A percentile compares a stretch with the other conserved stretches of the same genome.
Evolutionary conservation across 441 rosid genomes (phyloP).

Genomic region (Croton setiger): DNA sequence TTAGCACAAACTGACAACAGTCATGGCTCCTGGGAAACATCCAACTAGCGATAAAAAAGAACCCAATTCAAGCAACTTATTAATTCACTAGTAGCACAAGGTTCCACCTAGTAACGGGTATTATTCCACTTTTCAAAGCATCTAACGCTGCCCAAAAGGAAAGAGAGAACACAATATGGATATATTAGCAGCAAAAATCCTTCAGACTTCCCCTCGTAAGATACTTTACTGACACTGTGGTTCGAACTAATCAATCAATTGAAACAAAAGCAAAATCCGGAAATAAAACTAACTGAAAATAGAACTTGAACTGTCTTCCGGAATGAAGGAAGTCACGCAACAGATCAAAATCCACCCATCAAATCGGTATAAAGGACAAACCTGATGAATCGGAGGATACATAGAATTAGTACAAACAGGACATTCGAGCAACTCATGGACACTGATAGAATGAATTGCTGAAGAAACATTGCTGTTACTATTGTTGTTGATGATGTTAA

Average conservation of each 20-base stretch:
- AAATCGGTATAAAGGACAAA: conserved; percentile 21
- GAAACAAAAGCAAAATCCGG: background rate
- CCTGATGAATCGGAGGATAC: conserved; percentile 99
- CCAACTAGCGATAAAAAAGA: too few relatives aligned
- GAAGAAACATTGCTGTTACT: conserved; percentile 35
- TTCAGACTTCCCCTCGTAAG: too few relatives aligned
- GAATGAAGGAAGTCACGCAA: too few relatives aligned
- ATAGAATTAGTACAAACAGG: conserved; percentile 97
- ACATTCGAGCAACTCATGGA: conserved; percentile 96
- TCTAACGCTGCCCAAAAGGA: too few relatives aligned
- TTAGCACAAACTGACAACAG: too few relatives aligned
- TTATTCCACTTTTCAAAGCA: background rate
- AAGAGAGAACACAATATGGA: background rate
- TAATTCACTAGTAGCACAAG: background rate
- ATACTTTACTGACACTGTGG: too few relatives aligned
- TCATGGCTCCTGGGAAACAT: too few relatives aligned
- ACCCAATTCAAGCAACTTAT: background rate
- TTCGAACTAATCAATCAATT: background rate
- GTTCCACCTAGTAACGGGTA: background rate
- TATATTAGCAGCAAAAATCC: background rate
- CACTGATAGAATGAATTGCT: conserved; percentile 68
- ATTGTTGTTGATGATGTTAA: conserved; percentile 23
- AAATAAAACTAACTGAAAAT: too few relatives aligned
- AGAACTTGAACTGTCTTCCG: too few relatives aligned
- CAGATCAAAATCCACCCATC: conserved; percentile 11